phyloP scores from a whole-genome alignment of 2,329 filamentous ascomycete species.

The Falciphora oryzae region DNA sequence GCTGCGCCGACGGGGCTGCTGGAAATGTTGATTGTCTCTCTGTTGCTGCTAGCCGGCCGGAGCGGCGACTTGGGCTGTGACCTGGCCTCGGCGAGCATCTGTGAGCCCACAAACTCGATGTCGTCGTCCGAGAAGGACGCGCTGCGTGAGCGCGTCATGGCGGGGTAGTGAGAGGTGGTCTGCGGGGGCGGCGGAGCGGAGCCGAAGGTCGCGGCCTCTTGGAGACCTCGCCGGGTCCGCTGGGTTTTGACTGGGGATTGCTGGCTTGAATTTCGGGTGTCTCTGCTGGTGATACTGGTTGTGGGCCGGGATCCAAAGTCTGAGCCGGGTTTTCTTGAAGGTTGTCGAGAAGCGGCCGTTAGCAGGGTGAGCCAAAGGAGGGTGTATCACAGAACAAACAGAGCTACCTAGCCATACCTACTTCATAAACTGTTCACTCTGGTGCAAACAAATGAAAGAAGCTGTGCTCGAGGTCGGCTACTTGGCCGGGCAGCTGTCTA shows the following conservation, averaged over 20 bases:
- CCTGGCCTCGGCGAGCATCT: constrained; percentile 19
- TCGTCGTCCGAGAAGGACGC: constrained; percentile 32
- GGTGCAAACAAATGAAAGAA: not conserved
- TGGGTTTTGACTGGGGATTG: not conserved
- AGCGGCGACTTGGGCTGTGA: constrained; percentile 36
- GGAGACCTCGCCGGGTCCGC: constrained; percentile 19
- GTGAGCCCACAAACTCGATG: constrained; percentile 28
- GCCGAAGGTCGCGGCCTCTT: constrained; percentile 19
- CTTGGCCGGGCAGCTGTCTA: not conserved
- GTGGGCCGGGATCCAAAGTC: constrained; percentile 22
- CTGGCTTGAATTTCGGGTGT: not conserved
- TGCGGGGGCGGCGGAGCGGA: constrained; percentile 16
- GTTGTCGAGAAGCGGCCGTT: not conserved
- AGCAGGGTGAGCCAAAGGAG: not conserved
- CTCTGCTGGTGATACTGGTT: constrained; percentile 19
- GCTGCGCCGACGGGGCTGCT: constrained; percentile 20
- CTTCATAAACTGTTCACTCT: not conserved
- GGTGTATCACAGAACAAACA: not conserved
- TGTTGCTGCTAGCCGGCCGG: constrained; percentile 31
- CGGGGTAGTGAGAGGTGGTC: constrained; percentile 1
- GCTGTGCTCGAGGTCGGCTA: too few species aligned
- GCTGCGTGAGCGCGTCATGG: constrained; percentile 23
- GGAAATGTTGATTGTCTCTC: constrained; percentile 25
- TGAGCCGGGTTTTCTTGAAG: constrained; percentile 20
- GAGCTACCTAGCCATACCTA: not conserved